phyloP scores from a whole-genome alignment of 2,329 filamentous ascomycete genomes.

The Pseudocercospora fuligena region DNA sequence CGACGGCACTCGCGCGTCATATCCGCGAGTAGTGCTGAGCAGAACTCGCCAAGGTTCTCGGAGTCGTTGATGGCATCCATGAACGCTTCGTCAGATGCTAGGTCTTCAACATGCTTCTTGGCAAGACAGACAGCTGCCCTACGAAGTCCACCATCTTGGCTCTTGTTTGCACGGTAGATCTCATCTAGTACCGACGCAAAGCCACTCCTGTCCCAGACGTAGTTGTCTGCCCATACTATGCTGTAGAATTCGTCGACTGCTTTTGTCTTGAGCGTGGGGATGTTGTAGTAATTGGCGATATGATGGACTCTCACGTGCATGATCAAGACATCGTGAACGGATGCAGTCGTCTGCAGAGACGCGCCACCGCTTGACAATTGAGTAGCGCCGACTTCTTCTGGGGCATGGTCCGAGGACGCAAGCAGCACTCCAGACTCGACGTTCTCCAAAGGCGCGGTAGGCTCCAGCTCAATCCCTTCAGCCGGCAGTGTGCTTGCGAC shows the following conservation, averaged over 20 bases:
- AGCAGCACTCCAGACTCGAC: background rate
- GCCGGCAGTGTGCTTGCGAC: background rate
- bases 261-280: conserved; percentile 1
- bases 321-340: conserved; percentile 1
- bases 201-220: background rate
- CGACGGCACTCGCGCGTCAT: background rate
- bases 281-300: conserved; percentile 4
- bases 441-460: background rate
- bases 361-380: background rate
- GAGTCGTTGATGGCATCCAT: conserved; percentile 1
- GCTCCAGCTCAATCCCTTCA: background rate
- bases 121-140: background rate
- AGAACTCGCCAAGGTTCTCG: conserved; percentile 1
- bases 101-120: background rate
- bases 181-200: background rate
- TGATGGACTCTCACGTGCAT: conserved; percentile 4
- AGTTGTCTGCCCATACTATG: background rate
- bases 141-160: conserved; percentile 1
- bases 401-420: background rate
- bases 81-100: background rate
- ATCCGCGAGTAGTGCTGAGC: background rate
- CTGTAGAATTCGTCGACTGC: background rate
- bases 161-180: background rate
- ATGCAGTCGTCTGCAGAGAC: background rate
- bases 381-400: background rate